These are phyloP conservation scores for Skeletonema grethae DNA, from an alignment of 108 stramenopile genomes.

Conservation along the genomic window DNA sequence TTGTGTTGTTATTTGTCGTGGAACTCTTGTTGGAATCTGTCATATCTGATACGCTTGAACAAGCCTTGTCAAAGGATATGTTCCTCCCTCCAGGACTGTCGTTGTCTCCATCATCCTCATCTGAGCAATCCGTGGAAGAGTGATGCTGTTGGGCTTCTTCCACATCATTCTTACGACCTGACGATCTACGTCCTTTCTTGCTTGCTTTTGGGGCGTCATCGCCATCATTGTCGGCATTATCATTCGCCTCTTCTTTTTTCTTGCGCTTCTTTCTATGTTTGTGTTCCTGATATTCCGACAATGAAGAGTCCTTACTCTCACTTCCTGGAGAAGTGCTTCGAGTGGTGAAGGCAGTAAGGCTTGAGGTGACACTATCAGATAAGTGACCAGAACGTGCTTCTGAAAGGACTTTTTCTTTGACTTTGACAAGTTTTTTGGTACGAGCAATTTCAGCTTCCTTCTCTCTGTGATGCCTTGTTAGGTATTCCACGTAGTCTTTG, in stretches of 20 bases:
- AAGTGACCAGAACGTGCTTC: constrained; percentile 63
- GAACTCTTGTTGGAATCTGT: constrained; percentile 66
- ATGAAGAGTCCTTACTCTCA: constrained; percentile 15
- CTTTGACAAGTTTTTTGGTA: constrained; percentile 60
- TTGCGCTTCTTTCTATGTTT: neutral
- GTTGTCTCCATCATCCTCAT: constrained; percentile 31
- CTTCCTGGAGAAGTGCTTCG: constrained; percentile 16
- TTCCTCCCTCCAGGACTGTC: constrained; percentile 52
- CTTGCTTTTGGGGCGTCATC: constrained; percentile 2
- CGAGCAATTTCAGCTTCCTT: constrained; percentile 67
- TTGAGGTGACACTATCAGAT: constrained; percentile 67
- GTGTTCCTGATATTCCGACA: constrained; percentile 11
- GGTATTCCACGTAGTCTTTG: constrained; percentile 71
- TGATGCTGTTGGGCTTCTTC: constrained; percentile 9
- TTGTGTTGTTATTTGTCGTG: neutral
- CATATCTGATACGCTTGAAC: constrained; percentile 68
- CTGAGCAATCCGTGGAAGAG: constrained; percentile 22
- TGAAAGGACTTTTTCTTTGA: constrained; percentile 56
- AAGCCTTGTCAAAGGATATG: constrained; percentile 56
- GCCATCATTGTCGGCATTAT: constrained; percentile 7
- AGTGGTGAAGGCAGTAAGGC: constrained; percentile 49
- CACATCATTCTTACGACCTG: constrained; percentile 5
- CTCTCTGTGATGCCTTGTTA: constrained; percentile 60
- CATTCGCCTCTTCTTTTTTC: constrained; percentile 3
- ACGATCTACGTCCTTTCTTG: constrained; percentile 4